Evolutionary conservation across 2,329 filamentous ascomycete genomes (phyloP).

Genomic region (Rachicladosporium sp.): DNA sequence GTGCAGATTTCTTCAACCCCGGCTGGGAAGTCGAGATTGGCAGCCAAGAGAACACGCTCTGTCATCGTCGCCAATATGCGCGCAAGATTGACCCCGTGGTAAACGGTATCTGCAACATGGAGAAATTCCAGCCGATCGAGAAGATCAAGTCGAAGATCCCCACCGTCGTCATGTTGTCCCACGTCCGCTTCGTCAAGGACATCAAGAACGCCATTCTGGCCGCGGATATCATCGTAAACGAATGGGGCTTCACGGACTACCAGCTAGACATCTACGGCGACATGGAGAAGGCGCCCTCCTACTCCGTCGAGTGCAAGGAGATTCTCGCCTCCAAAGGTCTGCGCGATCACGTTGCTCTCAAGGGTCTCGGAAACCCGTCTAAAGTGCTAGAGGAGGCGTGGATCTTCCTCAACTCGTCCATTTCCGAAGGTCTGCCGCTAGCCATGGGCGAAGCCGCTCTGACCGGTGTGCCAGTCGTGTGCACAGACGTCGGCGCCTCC

Average conservation of each 20-base stretch:
- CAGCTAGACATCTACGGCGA: slow-evolving; percentile 46
- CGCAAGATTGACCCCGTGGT: slow-evolving; percentile 48
- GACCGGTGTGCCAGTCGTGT: slow-evolving; percentile 30
- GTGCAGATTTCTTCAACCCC: slow-evolving; percentile 47
- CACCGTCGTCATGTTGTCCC: slow-evolving; percentile 49
- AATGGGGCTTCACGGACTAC: slow-evolving; percentile 48
- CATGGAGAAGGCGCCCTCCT: slow-evolving; percentile 44
- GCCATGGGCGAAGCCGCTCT: slow-evolving; percentile 35
- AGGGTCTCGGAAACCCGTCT: slow-evolving; percentile 41
- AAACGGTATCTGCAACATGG: slow-evolving; percentile 49
- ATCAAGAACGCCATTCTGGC: slow-evolving; percentile 48
- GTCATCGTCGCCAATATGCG: slow-evolving; percentile 39
- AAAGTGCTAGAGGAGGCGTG: slow-evolving; percentile 44
- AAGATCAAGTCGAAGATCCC: slow-evolving; percentile 39
- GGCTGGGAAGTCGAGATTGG: slow-evolving; percentile 47
- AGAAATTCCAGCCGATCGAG: slow-evolving; percentile 43
- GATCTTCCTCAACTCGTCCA: slow-evolving; percentile 40
- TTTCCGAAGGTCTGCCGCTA: slow-evolving; percentile 34
- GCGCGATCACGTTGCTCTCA: slow-evolving; percentile 32
- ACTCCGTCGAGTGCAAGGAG: slow-evolving; percentile 41
- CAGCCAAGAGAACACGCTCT: slow-evolving; percentile 38
- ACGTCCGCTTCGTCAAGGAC: slow-evolving; percentile 43
- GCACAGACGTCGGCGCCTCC: slow-evolving; percentile 44
- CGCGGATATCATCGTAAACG: slow-evolving; percentile 48
- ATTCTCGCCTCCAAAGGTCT: slow-evolving; percentile 38